Evolutionary conservation across 164 flowering plant genomes (phyloP).

Genomic region (Vitis amurensis): DNA sequence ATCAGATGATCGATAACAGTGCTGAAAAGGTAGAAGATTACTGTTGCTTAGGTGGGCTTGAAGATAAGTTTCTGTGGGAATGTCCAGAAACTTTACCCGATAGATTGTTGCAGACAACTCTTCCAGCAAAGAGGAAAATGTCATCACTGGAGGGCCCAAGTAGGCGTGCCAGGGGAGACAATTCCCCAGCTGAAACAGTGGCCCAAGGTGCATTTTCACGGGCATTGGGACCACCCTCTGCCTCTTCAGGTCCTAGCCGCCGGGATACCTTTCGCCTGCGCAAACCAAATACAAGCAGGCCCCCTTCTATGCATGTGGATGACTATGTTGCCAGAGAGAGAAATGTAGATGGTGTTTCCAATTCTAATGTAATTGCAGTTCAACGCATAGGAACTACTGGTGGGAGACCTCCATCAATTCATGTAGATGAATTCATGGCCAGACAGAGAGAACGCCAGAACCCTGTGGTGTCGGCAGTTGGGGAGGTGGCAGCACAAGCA

Average conservation of each 20-base stretch:
- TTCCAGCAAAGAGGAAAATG: constrained; percentile 63
- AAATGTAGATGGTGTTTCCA: constrained; percentile 63
- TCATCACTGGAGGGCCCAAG: constrained; percentile 61
- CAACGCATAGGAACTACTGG: constrained; percentile 78
- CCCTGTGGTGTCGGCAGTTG: constrained; percentile 41
- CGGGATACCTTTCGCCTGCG: constrained; percentile 91
- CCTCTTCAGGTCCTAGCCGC: constrained; percentile 66
- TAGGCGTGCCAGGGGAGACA: constrained; percentile 77
- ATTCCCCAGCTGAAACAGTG: constrained; percentile 42
- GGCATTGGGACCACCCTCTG: constrained; percentile 44
- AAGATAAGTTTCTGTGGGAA: constrained; percentile 80
- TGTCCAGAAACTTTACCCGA: constrained; percentile 93
- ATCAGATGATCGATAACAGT: constrained; percentile 31
- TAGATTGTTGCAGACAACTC: constrained; percentile 49
- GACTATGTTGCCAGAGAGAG: constrained; percentile 99
- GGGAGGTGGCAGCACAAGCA: constrained; percentile 41
- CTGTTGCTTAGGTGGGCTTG: constrained; percentile 46
- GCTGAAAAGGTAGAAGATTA: constrained; percentile 41
- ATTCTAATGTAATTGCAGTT: constrained; percentile 66
- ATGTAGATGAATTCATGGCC: constrained; percentile 98
- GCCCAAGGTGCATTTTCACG: constrained; percentile 53
- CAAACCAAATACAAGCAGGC: constrained; percentile 97
- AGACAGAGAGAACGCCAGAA: constrained; percentile 89
- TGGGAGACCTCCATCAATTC: constrained; percentile 98
- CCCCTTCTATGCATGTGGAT: constrained; percentile 99